Evolutionary conservation across 2,329 filamentous ascomycete genomes (phyloP).

Genomic region (Neonectria coccinea): DNA sequence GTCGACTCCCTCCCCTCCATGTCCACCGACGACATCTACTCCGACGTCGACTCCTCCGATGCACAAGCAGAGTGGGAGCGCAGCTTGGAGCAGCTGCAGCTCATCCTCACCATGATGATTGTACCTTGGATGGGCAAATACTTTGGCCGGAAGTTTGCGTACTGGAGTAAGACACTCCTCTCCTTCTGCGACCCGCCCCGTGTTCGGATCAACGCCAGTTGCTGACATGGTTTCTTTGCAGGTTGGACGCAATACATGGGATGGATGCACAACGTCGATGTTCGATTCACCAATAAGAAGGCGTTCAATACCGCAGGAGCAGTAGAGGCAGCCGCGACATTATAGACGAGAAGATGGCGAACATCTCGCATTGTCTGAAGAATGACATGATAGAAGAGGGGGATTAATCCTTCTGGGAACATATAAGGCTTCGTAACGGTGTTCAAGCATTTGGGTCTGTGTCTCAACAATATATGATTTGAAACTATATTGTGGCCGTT

Average conservation of each 20-base stretch:
- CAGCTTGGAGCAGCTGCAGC: slow-evolving; percentile 91
- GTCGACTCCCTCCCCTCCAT: slow-evolving; percentile 74
- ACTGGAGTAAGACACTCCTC: slow-evolving; percentile 79
- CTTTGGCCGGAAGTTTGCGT: slow-evolving; percentile 92
- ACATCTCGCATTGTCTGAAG: background rate
- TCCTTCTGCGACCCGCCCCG: slow-evolving; percentile 4
- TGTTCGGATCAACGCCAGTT: slow-evolving; percentile 10
- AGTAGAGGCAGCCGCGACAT: slow-evolving; percentile 68
- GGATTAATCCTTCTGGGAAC: slow-evolving; percentile 10
- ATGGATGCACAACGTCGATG: slow-evolving; percentile 87
- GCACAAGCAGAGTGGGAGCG: slow-evolving; percentile 96
- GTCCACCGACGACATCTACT: slow-evolving; percentile 67
- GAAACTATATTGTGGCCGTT: slow-evolving; percentile 10
- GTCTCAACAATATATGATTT: slow-evolving; percentile 34
- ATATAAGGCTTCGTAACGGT: slow-evolving; percentile 39
- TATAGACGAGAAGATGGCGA: slow-evolving; percentile 51
- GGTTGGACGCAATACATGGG: slow-evolving; percentile 95
- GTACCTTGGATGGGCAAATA: slow-evolving; percentile 96
- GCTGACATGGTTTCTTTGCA: slow-evolving; percentile 52
- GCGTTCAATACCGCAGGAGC: slow-evolving; percentile 73
- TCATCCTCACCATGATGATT: slow-evolving; percentile 92
- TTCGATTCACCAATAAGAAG: slow-evolving; percentile 72
- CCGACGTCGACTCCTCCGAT: slow-evolving; percentile 79
- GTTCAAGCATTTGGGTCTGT: slow-evolving; percentile 35
- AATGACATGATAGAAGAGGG: slow-evolving; percentile 13